phyloP scores from a whole-genome alignment of 78 protist genomes.

The Neovahlkampfia damariscottae region DNA sequence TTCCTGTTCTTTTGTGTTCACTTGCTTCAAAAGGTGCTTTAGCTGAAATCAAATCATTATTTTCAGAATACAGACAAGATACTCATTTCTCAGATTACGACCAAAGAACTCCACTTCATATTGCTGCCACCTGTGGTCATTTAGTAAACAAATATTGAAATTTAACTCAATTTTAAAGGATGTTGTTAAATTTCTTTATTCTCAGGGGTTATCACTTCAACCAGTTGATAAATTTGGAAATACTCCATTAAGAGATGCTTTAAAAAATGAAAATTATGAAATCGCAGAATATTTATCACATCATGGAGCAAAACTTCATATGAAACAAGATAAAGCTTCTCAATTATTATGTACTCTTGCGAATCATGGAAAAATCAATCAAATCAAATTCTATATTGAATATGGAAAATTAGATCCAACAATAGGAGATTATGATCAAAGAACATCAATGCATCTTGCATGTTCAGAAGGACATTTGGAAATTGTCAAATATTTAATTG shows the following conservation, averaged over 20 bases:
- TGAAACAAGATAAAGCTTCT: not conserved
- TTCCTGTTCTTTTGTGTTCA: not conserved
- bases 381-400: not conserved
- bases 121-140: slow-evolving; percentile 4
- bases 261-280: not conserved
- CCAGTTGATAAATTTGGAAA: not conserved
- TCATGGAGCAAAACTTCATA: not conserved
- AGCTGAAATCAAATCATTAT: not conserved
- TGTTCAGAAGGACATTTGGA: not conserved
- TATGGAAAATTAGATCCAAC: not conserved
- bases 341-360: not conserved
- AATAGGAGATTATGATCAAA: not conserved
- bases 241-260: not conserved
- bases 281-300: not conserved
- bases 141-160: no score
- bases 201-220: not conserved
- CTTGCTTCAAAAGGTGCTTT: not conserved
- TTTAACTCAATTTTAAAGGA: no score
- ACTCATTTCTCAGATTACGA: not conserved
- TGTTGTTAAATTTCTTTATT: not conserved
- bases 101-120: not conserved
- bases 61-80: not conserved
- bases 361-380: not conserved
- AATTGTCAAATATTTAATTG: slow-evolving; percentile 3
- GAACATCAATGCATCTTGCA: slow-evolving; percentile 1